These are phyloP conservation scores for Sungouiozyma intestinalis DNA, from an alignment of 805 yeast species.

Conservation along the genomic window DNA sequence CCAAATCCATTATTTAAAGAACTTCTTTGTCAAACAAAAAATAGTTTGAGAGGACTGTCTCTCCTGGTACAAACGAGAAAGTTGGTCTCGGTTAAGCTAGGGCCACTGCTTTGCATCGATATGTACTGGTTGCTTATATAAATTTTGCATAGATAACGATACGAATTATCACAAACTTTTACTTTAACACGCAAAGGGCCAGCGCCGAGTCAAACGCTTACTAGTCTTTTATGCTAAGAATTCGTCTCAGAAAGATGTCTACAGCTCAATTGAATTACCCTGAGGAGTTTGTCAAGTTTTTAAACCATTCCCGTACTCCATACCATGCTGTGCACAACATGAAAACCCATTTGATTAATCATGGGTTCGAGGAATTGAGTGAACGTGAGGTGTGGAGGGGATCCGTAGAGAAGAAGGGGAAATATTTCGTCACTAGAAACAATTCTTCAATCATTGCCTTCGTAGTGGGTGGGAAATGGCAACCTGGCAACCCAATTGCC, in stretches of 20 bases:
- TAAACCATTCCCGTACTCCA: constrained; percentile 85
- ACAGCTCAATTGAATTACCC: constrained; percentile 15
- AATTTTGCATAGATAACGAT: neutral
- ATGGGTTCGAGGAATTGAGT: constrained; percentile 65
- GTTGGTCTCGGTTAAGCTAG: no score
- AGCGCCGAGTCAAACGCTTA: neutral
- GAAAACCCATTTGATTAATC: constrained; percentile 39
- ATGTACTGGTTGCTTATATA: no score
- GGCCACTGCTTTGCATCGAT: no score
- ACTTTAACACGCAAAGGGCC: neutral
- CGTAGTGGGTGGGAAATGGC: constrained; percentile 62
- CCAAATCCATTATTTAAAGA: constrained; percentile 68
- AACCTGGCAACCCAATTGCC: constrained; percentile 72
- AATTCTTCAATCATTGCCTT: constrained; percentile 84
- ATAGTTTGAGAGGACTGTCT: no score
- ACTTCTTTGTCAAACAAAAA: constrained; percentile 82
- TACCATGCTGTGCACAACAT: constrained; percentile 78
- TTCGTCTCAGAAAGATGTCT: constrained; percentile 19
- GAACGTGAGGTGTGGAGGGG: constrained; percentile 69
- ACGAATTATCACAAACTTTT: neutral
- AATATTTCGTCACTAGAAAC: constrained; percentile 82
- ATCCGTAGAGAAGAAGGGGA: constrained; percentile 41
- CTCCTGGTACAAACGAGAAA: no score
- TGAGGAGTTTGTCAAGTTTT: constrained; percentile 59
- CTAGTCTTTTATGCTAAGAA: constrained; percentile 18